Conservation (phyloP, 2,329 filamentous ascomycete genomes). For the Biscogniauxia marginata region DNA sequence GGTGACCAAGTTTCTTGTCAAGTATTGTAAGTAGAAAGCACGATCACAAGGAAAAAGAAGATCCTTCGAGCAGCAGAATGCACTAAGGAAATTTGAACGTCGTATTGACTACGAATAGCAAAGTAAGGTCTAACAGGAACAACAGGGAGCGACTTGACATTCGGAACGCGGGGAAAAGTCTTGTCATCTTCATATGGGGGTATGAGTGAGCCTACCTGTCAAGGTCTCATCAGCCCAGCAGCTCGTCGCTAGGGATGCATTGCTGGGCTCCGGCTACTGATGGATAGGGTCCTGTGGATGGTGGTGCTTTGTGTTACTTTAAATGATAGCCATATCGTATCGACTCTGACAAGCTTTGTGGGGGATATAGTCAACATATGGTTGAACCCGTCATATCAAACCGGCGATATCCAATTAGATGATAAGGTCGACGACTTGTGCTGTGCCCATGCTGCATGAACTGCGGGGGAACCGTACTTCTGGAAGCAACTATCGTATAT, state of each 20-base stretch:
- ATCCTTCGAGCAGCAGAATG: not conserved
- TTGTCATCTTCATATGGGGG: not conserved
- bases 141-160: not conserved
- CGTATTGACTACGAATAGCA: not conserved
- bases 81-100: not conserved
- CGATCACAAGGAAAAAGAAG: not conserved
- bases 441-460: not conserved
- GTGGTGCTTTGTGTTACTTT: not conserved
- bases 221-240: not conserved
- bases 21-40: not conserved
- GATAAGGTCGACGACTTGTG: not conserved
- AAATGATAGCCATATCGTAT: not conserved
- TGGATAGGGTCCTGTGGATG: not conserved
- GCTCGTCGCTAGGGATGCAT: not conserved
- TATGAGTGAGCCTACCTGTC: not conserved
- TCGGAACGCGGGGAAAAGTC: not conserved
- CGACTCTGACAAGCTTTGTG: not conserved
- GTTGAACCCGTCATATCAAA: not conserved
- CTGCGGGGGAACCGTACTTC: not conserved
- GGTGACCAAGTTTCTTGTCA: not conserved
- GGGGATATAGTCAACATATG: not conserved
- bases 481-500: too few relatives aligned
- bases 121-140: not conserved
- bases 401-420: not conserved
- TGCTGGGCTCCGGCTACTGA: not conserved